Evolutionary conservation across 139 green algal genomes (phyloP).

Genomic region (Chlamydomonas sphaeroides): DNA sequence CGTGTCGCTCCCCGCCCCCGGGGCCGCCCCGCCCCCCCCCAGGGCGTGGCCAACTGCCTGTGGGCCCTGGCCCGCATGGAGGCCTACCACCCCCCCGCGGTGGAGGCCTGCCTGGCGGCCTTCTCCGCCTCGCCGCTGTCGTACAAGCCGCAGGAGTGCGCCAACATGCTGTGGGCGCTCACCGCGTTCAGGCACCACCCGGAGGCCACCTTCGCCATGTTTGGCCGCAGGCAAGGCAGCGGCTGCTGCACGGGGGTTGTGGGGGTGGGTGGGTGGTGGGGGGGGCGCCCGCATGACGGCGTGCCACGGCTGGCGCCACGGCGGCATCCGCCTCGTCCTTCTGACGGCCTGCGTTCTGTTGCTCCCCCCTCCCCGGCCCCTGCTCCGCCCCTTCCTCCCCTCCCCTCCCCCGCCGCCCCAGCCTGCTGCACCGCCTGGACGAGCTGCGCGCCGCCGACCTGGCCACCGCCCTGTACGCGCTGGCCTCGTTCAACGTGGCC

Average conservation of each 20-base stretch:
- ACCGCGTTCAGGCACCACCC: conserved; percentile 43
- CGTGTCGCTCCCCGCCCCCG: too few species aligned
- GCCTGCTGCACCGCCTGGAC: neutral
- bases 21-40: neutral
- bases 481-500: conserved; percentile 45
- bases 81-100: conserved; percentile 12
- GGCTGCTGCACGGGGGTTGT: too few species aligned
- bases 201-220: conserved; percentile 9
- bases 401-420: neutral
- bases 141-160: conserved; percentile 49
- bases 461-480: conserved; percentile 24
- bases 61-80: conserved; percentile 48
- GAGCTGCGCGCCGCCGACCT: conserved; percentile 39
- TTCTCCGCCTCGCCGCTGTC: neutral
- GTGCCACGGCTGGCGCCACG: too few species aligned
- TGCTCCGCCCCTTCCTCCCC: neutral
- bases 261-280: too few species aligned
- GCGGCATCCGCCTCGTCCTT: too few species aligned
- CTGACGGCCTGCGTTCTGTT: too few species aligned
- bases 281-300: too few species aligned
- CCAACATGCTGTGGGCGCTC: conserved; percentile 51
- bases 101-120: conserved; percentile 12
- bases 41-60: conserved; percentile 51
- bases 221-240: conserved; percentile 20
- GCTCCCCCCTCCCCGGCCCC: neutral